Base-by-base conservation (phyloP, 192 early-diverging fungal genomes). In the Backusella morwellensis region DNA sequence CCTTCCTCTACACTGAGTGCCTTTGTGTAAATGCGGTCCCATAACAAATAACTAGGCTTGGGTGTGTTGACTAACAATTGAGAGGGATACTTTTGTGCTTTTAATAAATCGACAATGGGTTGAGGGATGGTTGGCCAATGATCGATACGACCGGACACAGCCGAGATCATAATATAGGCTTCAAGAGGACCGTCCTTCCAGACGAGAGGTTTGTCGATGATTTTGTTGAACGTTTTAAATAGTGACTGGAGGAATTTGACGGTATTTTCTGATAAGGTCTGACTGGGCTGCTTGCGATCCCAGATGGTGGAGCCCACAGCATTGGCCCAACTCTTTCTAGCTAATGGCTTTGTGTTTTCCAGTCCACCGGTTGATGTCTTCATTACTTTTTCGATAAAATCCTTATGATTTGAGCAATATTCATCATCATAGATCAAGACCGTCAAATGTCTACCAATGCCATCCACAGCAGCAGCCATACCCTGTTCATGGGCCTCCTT, bases 21-120 rank as follows among this genome's bases (percentile, higher is more conserved):
- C 79, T 95, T 95, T 68, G 87, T 88, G 74, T 92, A 97, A 36
- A 91, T 90, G 80, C 93, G 94, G 70, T 97, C 95, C 88, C 92
- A 93, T 47, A 96, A 80, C 12, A 95, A 84, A 66, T 93, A 93
- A 6, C 94, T 93, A 68, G 90, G 92, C 71, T 92, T 90, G 19
- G 88, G 80, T 6, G 75, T 77, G 32, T 82, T 75, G 4, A 80
- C 73, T 52, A 86, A 72, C 6, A 87, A 70, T 1, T 83, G 66
- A n/a, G 36, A 70, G 15, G 73, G 78, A 32, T 78, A 82, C 36
- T 87, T 86, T 35, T 84, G 78, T 35, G 80, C 77, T 35, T 86
- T 85, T 42, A 89, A 42, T 14, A 85, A 35, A 23, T 83, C 80
- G 0, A 63, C 75, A 0, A 78, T 47, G 23, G 67, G n/a, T 5